These are phyloP conservation scores for Cytospora paraplurivora DNA, from an alignment of 2,329 filamentous ascomycete genomes.

Conservation along the genomic window DNA sequence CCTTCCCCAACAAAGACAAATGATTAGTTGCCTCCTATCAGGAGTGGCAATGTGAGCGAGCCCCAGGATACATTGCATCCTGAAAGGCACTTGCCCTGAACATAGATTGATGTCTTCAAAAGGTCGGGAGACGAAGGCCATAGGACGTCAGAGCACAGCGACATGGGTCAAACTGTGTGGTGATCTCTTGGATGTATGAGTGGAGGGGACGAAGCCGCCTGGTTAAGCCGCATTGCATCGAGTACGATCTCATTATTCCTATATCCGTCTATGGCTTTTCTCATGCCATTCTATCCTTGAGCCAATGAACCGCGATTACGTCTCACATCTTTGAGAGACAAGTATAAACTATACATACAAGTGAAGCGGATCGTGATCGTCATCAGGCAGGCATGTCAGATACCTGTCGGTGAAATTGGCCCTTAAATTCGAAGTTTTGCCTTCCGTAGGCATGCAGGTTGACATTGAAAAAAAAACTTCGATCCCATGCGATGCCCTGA, in stretches of 20 bases:
- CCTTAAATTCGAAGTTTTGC: constrained; percentile 15
- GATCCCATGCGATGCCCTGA: constrained; percentile 14
- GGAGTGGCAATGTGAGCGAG: too few species aligned
- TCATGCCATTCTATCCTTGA: constrained; percentile 11
- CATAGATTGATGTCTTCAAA: too few species aligned
- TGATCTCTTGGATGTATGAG: neutral
- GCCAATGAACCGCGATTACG: constrained; percentile 3
- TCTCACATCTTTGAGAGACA: constrained; percentile 17
- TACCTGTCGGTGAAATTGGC: constrained; percentile 10
- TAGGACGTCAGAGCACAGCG: too few species aligned
- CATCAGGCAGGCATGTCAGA: constrained; percentile 1
- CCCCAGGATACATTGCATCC: too few species aligned
- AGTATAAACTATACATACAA: constrained; percentile 23
- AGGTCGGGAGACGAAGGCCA: too few species aligned
- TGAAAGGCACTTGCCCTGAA: too few species aligned
- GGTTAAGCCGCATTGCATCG: neutral
- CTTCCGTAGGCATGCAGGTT: constrained; percentile 12
- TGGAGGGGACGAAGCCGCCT: neutral
- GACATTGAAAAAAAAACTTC: constrained; percentile 9
- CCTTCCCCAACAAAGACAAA: too few species aligned
- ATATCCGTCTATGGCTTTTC: constrained; percentile 3
- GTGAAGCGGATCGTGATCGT: constrained; percentile 8
- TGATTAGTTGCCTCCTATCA: too few species aligned
- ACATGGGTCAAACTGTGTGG: neutral
- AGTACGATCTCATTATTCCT: constrained; percentile 1